Base-by-base conservation (phyloP, 2,329 filamentous ascomycete genomes). In the Paecilomyces formosus region DNA sequence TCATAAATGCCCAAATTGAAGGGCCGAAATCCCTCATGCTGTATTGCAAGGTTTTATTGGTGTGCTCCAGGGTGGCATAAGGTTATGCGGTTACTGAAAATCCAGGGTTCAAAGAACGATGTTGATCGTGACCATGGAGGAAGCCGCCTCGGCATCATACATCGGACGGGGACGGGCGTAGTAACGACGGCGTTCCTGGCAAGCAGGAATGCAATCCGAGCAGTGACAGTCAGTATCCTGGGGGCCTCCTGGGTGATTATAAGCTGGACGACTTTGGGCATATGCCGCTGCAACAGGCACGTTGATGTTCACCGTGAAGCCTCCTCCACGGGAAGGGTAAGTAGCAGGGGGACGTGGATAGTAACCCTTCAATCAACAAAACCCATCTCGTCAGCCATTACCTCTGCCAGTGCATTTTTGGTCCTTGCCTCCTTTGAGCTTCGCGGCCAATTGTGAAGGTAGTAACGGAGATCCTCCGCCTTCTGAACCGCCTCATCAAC, bases 341-440 rank as follows among this genome's bases (percentile, higher is more conserved):
- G n/a, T 45, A 21, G 9, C 3, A 45, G 39, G 39, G 39, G 39
- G 39, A 21, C 39, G 39, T 45, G 39, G 18, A 18, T 45, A 45
- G 15, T 18, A 45, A 45, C 15, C 39, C 12, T 31, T 70, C 63
- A 83, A 66, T 82, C 81, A 64, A 82, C 68, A 66, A 79, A 83
- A 3, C 81, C 81, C 76, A 85, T 77, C 67, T 85, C 82, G 60
- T 84, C 81, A 60, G 81, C 79, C 70, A 84, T 76, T n/a, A 84
- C 78, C 52, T 76, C 76, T 28, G 75, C 76, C 50, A 84, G 66
- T 0, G 79, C 78, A 56, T 66, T 74, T 15, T 74, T 72, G 53
- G 72, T 69, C 56, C 76, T 70, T 62, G 39, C 39, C 39, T 78
- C 72, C 28, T 71, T 72, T 18, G 73, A 75, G 61, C 75, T 76